Base-by-base conservation (phyloP, 176 grass and related monocot genomes). In the Musa beccarii region DNA sequence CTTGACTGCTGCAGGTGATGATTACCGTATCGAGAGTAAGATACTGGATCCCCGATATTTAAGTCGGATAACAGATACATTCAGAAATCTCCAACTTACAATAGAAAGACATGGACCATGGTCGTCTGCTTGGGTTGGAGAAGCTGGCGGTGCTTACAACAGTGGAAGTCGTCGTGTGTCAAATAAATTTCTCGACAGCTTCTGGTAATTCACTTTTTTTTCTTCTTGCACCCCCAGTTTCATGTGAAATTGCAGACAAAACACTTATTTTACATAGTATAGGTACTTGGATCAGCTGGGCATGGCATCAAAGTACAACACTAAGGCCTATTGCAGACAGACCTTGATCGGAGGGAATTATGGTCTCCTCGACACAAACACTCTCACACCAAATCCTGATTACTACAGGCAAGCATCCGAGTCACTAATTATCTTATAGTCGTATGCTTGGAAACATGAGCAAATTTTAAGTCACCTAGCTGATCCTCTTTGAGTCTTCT, bases 201-300 rank as follows among this genome's bases (percentile, higher is more conserved):
- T 99, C 80, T 99, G 96, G 96, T 99, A 79, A 83, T 79, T 73
- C 49, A 59, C 73, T 78, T n/a, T 69, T 16, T 28, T 55, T 66
- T n/a, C 52, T 82, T n/a, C 52, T 82, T 19, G 13, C 59, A 68
- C 52, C 19, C 20, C 65, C 8, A 2, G 65, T 15, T 43, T 68
- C 65, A 43, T 7, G 65, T 68, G 24, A 6, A 13, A 67, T 52
- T 78, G 54, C 54, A 64, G 28, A 53, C 7, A 19, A 63, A 63
- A 62, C 59, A 24, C 66, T 68, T 12, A 1, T 75, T 21, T 51
- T 51, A 26, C 73, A 79, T 77, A 28, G 59, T 80, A 79, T 73
- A 99, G 95, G 95, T 99, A 99, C 69, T 84, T 99, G 68, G 95
- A 99, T 89, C 90, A 99, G 77, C 83, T 99, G 49, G 95, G 95